A percentile compares a stretch with the other conserved stretches of the same genome.
Conservation (phyloP, 140 eudicot genomes). For the Ambrosia hybrid region DNA sequence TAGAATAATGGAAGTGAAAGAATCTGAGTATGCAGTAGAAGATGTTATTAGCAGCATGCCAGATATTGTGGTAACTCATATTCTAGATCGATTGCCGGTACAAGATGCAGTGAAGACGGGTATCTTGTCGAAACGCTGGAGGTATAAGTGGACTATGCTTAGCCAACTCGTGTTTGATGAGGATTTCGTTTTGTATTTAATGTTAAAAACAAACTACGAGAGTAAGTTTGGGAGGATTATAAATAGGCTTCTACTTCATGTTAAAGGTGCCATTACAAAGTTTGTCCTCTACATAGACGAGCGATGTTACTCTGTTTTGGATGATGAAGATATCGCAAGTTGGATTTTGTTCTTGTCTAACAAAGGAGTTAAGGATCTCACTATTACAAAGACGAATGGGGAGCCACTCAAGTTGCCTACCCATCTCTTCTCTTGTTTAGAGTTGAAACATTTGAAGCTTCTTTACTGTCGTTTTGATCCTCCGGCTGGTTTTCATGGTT, state of each 20-base stretch:
- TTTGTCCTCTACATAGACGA: background rate
- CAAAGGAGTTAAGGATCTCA: constrained; percentile 11
- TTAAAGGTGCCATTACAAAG: constrained; percentile 13
- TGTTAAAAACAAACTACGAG: background rate
- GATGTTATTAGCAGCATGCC: constrained; percentile 30
- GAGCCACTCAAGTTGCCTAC: constrained; percentile 8
- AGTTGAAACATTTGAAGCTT: constrained; percentile 28
- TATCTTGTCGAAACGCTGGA: constrained; percentile 23
- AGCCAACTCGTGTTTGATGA: constrained; percentile 24
- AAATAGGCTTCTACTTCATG: constrained; percentile 7
- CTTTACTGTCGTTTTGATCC: background rate
- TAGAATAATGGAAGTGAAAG: constrained; percentile 14
- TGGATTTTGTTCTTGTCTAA: constrained; percentile 8
- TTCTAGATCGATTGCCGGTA: constrained; percentile 29
- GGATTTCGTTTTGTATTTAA: background rate
- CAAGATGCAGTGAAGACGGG: constrained; percentile 27
- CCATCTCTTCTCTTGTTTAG: constrained; percentile 19
- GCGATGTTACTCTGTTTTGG: too few relatives aligned
- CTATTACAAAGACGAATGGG: background rate
- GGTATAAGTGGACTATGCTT: constrained; percentile 25
- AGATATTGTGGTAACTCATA: constrained; percentile 17
- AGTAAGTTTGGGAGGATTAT: background rate
- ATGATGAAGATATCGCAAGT: background rate
- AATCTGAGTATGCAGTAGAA: constrained; percentile 4
- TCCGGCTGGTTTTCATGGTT: constrained; percentile 13